These are phyloP conservation scores for Nectriaceae sp. DNA, from an alignment of 2,329 filamentous ascomycete species.

Conservation along the genomic window DNA sequence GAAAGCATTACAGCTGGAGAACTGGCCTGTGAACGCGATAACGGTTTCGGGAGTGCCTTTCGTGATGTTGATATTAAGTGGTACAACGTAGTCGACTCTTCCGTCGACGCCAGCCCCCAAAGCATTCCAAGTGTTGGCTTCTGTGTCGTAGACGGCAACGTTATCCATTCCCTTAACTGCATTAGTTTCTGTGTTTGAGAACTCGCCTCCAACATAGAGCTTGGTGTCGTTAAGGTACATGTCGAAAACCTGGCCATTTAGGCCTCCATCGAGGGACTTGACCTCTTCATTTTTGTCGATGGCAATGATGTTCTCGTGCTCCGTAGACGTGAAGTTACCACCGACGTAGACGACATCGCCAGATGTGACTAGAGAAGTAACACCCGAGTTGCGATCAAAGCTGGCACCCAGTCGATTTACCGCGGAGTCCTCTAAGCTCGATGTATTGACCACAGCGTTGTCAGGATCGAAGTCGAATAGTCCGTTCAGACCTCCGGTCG, in stretches of 20 bases:
- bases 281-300: slow-evolving; percentile 66
- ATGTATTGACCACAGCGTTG: slow-evolving; percentile 52
- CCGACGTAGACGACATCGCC: slow-evolving; percentile 72
- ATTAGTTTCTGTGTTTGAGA: slow-evolving; percentile 70
- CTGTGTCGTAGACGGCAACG: slow-evolving; percentile 74
- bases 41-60: slow-evolving; percentile 67
- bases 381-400: slow-evolving; percentile 66
- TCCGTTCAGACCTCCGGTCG: slow-evolving; percentile 81
- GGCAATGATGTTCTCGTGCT: slow-evolving; percentile 75
- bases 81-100: slow-evolving; percentile 71
- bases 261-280: slow-evolving; percentile 66
- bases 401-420: slow-evolving; percentile 75
- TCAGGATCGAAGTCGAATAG: slow-evolving; percentile 84
- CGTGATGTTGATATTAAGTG: slow-evolving; percentile 78
- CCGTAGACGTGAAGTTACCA: slow-evolving; percentile 76
- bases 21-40: slow-evolving; percentile 79
- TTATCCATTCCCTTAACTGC: slow-evolving; percentile 68
- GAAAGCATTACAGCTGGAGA: slow-evolving; percentile 72
- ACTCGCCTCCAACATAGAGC: slow-evolving; percentile 83
- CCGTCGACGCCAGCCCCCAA: slow-evolving; percentile 88
- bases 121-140: slow-evolving; percentile 70
- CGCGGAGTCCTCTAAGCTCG: slow-evolving; percentile 68
- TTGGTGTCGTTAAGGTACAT: slow-evolving; percentile 67
- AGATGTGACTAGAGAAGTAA: slow-evolving; percentile 68
- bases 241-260: slow-evolving; percentile 76